Percentiles rank a stretch among this genome's conserved stretches.
Evolutionary conservation across 2,329 filamentous ascomycete species (phyloP).

Genomic region (Talaromyces sp.): DNA sequence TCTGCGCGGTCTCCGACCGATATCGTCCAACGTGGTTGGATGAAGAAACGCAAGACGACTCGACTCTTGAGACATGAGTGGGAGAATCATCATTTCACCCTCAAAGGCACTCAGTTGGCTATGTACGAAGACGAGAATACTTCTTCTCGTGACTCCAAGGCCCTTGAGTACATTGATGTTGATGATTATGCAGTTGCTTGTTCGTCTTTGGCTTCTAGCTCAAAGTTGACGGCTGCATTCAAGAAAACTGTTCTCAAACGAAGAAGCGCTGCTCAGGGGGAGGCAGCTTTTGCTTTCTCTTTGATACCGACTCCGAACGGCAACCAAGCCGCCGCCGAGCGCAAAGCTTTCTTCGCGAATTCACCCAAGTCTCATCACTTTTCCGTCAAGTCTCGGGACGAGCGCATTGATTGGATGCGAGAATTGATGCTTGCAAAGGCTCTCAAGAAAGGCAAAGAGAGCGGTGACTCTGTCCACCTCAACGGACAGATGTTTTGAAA

Average conservation of each 20-base stretch:
- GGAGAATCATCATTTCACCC: constrained; percentile 86
- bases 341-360: constrained; percentile 31
- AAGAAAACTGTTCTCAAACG: constrained; percentile 54
- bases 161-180: constrained; percentile 32
- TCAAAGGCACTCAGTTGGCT: constrained; percentile 65
- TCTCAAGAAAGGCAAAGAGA: constrained; percentile 26
- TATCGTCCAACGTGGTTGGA: constrained; percentile 73
- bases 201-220: constrained; percentile 67
- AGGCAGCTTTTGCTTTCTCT: constrained; percentile 39
- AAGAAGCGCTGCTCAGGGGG: constrained; percentile 22
- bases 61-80: too few relatives aligned
- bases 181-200: constrained; percentile 50
- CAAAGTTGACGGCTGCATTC: constrained; percentile 83
- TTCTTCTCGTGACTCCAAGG: constrained; percentile 19
- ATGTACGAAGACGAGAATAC: constrained; percentile 29
- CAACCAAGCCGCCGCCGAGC: constrained; percentile 47
- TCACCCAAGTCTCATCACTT: constrained; percentile 89
- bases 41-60: too few relatives aligned
- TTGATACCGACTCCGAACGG: constrained; percentile 39
- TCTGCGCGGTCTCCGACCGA: constrained; percentile 32
- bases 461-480: constrained; percentile 17
- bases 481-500: background rate
- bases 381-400: constrained; percentile 78
- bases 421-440: constrained; percentile 45
- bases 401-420: constrained; percentile 82